Evolutionary conservation across 495 filamentous ascomycete species (phyloP).

Genomic region (Aspergillus haitiensis): DNA sequence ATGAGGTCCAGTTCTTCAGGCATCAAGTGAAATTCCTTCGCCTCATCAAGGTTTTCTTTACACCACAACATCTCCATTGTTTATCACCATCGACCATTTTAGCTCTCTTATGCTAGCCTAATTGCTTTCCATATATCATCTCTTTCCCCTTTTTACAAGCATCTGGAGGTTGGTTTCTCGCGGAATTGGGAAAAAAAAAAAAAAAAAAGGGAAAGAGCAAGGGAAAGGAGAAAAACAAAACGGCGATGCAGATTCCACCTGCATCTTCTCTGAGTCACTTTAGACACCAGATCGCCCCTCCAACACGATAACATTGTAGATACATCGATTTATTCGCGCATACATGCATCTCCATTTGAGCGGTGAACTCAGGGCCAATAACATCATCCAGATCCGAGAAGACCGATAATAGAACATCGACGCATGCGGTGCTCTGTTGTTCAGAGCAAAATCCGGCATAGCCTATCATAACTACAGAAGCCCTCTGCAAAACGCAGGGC

Average conservation of each 20-base stretch:
- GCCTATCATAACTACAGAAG: not conserved
- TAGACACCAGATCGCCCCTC: not conserved
- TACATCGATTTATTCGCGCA: not conserved
- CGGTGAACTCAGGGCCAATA: slow-evolving; percentile 10
- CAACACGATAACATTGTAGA: not conserved
- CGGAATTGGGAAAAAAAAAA: not conserved
- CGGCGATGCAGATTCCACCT: not conserved
- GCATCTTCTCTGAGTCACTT: not conserved
- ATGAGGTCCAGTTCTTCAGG: too few relatives aligned
- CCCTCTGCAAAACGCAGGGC: slow-evolving; percentile 8
- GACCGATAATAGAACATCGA: not conserved
- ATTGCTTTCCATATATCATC: not conserved
- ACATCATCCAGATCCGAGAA: not conserved
- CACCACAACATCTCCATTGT: too few relatives aligned
- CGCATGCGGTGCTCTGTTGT: slow-evolving; percentile 6
- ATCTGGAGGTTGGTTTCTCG: not conserved
- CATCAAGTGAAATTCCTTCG: too few relatives aligned
- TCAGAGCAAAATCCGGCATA: not conserved
- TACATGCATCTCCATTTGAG: not conserved
- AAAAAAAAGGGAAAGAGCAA: not conserved
- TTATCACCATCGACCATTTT: too few relatives aligned
- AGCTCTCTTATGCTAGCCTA: too few relatives aligned
- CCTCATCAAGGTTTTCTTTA: too few relatives aligned
- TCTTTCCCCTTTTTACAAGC: not conserved
- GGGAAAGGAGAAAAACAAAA: not conserved